These are phyloP conservation scores for Emmonsiellopsis sp. DNA, from an alignment of 2,329 filamentous ascomycete genomes.

Conservation along the genomic window DNA sequence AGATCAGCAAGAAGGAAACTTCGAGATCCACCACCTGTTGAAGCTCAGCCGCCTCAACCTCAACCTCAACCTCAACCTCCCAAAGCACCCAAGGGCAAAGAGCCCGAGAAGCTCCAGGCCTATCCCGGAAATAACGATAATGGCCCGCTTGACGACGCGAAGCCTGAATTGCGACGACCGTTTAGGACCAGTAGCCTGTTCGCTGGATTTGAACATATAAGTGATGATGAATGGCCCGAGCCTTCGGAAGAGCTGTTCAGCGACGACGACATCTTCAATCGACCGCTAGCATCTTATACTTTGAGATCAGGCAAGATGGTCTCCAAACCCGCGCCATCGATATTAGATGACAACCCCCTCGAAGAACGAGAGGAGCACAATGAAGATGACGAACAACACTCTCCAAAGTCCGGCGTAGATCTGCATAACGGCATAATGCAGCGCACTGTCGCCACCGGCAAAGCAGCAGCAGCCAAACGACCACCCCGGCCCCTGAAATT, in stretches of 20 bases:
- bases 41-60: slow-evolving; percentile 33
- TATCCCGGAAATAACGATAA: slow-evolving; percentile 77
- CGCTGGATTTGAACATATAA: slow-evolving; percentile 67
- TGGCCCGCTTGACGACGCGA: slow-evolving; percentile 48
- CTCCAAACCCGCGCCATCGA: slow-evolving; percentile 22
- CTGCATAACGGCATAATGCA: background rate
- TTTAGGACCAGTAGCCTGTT: slow-evolving; percentile 77
- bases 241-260: slow-evolving; percentile 27
- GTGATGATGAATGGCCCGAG: slow-evolving; percentile 30
- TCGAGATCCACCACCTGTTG: slow-evolving; percentile 22
- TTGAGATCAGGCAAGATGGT: slow-evolving; percentile 34
- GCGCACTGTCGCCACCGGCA: slow-evolving; percentile 8
- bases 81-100: slow-evolving; percentile 12
- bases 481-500: slow-evolving; percentile 29
- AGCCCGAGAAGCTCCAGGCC: slow-evolving; percentile 46
- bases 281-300: slow-evolving; percentile 35
- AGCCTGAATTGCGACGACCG: slow-evolving; percentile 55
- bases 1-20: slow-evolving; percentile 21
- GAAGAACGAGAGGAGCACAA: slow-evolving; percentile 30
- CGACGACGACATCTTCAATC: slow-evolving; percentile 36
- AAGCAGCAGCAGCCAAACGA: slow-evolving; percentile 9
- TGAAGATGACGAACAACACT: slow-evolving; percentile 22
- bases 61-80: background rate
- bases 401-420: background rate
- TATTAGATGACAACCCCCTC: slow-evolving; percentile 23